Percentiles rank a stretch among this genome's conserved stretches.
Evolutionary conservation across 2,329 filamentous ascomycete genomes (phyloP).

Genomic region (Fusarium subtropicale): DNA sequence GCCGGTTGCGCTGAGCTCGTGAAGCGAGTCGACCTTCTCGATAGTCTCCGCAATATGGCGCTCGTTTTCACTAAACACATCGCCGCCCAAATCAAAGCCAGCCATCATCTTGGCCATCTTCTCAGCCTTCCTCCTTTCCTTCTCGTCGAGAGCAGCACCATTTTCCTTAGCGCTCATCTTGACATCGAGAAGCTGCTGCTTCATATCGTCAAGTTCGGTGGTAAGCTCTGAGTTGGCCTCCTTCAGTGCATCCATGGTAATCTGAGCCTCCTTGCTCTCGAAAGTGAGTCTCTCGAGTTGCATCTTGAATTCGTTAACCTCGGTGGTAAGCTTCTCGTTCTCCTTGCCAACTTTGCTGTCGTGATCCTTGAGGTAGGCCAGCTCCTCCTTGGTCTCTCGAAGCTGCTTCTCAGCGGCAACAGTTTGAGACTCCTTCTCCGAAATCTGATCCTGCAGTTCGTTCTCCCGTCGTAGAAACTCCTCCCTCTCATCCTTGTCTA

Average conservation of each 20-base stretch:
- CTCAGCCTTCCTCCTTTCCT: conserved; percentile 98
- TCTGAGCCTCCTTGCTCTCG: conserved; percentile 95
- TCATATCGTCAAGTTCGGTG: conserved; percentile 90
- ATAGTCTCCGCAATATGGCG: conserved; percentile 85
- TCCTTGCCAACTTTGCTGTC: conserved; percentile 85
- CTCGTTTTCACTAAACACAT: conserved; percentile 95
- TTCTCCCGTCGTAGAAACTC: conserved; percentile 96
- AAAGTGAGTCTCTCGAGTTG: conserved; percentile 95
- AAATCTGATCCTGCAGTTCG: conserved; percentile 94
- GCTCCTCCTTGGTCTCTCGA: conserved; percentile 86
- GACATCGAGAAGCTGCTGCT: conserved; percentile 94
- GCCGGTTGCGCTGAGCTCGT: conserved; percentile 80
- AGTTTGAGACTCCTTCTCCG: conserved; percentile 89
- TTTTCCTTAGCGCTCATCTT: conserved; percentile 98
- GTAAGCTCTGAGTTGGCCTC: conserved; percentile 96
- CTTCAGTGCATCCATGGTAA: conserved; percentile 97
- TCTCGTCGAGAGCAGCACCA: conserved; percentile 89
- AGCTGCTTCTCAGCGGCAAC: conserved; percentile 83
- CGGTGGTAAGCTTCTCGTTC: conserved; percentile 86
- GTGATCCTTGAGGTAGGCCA: conserved; percentile 86
- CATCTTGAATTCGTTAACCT: conserved; percentile 95
- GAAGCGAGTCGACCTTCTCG: conserved; percentile 81
- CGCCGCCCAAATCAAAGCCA: conserved; percentile 91
- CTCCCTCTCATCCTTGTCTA: conserved; percentile 97
- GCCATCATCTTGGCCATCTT: conserved; percentile 99